Evolutionary conservation across 805 yeast species (phyloP), one percentile per base, ranked within the genome.

Genomic region (Metschnikowia baotianmanensis): DNA sequence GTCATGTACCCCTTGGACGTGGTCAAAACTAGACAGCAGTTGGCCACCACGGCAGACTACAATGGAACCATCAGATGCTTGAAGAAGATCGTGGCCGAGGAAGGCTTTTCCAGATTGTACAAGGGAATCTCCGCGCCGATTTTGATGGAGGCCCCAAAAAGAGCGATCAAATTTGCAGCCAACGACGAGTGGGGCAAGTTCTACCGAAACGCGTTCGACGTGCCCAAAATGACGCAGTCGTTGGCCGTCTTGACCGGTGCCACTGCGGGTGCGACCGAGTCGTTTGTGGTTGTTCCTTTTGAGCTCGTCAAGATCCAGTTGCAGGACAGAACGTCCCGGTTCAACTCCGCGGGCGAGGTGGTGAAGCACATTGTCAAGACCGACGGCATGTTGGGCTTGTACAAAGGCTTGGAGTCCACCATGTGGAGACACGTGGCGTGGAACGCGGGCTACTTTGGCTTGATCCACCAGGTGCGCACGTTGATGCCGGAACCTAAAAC

Each of bases 391-490:
- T 65, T 87, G 43, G 89, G 96, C 21, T 67, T 93, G 58, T 93
- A 91, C 67, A 88, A 87, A 61, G 99, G 99, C 45, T 72, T 93
- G 52, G 99, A 93, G 71, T 89, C 97, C 20, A 93, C 99, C 8
- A 67, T 93, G 59, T 93, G 96, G 96, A 86, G 99, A 77, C 98
- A 93, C 63, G 78, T 87, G 45, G 71, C 80, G 45, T 93, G 99
- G 99, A 93, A 93, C 68, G 96, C 96, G 33, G 98, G 98, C 45
- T 93, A 93, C 71, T 93, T 93, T 62, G 99, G 99, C 50, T 78
- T 85, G 53, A 93, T 93, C 55, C 86, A 81, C 79, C 96, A 88
- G 70, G 82, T 88, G 42, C 80, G 96, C 64, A 56, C 71, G 6
- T 52, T 87, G 48, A 72, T 93, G 68, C 98, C 98, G 53, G 71